Conservation (phyloP, 371 early-diverging fungal species). For the Zopfochytrium polystomum region DNA sequence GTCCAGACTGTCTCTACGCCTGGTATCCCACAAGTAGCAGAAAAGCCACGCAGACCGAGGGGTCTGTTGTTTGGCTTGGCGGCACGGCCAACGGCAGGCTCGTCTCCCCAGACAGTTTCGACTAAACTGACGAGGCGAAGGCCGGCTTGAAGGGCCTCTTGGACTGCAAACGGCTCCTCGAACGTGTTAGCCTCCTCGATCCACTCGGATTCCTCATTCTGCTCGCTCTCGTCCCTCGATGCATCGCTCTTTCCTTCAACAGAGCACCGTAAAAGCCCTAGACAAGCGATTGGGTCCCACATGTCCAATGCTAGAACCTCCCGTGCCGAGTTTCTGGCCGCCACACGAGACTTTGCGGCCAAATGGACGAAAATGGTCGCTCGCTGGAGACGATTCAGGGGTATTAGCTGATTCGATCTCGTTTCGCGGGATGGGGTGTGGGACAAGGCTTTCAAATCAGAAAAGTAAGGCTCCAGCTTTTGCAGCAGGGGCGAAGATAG, state of each 20-base stretch:
- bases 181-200: background rate
- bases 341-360: background rate
- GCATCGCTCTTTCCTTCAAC: background rate
- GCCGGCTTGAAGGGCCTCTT: background rate
- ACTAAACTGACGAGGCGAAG: background rate
- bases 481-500: background rate
- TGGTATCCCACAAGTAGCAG: background rate
- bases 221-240: background rate
- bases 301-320: background rate
- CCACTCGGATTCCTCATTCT: background rate
- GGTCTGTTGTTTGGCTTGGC: background rate
- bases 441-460: no score
- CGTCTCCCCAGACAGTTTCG: background rate
- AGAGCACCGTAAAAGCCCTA: background rate
- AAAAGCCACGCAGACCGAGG: background rate
- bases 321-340: background rate
- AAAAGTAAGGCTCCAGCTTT: background rate
- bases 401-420: background rate
- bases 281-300: background rate
- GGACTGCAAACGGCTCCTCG: background rate
- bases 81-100: background rate
- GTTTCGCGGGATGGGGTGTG: no score
- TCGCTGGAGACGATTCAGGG: background rate
- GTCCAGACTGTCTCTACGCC: background rate
- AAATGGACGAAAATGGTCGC: background rate